Conservation (phyloP, 352 stramenopile genomes). For the Globisporangium barbulae region DNA sequence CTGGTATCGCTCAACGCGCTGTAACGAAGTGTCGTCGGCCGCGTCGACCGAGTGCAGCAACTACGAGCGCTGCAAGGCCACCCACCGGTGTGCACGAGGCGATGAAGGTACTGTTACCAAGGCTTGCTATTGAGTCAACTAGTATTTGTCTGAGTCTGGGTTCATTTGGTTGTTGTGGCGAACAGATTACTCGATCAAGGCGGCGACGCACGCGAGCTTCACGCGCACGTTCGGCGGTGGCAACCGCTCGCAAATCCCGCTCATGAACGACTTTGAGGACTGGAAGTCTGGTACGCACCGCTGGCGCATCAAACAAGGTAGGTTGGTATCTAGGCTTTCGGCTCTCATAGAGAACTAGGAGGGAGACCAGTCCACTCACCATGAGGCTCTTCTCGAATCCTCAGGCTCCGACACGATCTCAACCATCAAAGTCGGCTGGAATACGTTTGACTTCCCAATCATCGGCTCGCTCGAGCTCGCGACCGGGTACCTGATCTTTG, state of each 20-base stretch:
- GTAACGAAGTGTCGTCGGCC: conserved; percentile 36
- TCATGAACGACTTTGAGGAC: conserved; percentile 96
- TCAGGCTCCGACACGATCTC: conserved; percentile 12
- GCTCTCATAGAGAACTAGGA: no score
- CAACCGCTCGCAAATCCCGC: conserved; percentile 51
- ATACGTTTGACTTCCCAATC: conserved; percentile 58
- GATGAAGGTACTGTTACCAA: conserved; percentile 54
- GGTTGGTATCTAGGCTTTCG: not conserved
- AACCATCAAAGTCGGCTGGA: conserved; percentile 35
- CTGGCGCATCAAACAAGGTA: conserved; percentile 42
- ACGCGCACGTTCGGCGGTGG: conserved; percentile 83
- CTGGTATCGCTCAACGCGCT: conserved; percentile 62
- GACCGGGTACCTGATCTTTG: conserved; percentile 71
- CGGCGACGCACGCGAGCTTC: conserved; percentile 63
- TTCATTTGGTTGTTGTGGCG: not conserved
- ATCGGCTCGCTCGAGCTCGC: conserved; percentile 78
- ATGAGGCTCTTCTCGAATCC: not conserved
- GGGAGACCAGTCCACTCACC: not conserved
- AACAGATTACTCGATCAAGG: conserved; percentile 82
- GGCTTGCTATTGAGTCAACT: not conserved
- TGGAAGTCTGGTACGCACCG: conserved; percentile 89
- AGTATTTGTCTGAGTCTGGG: no score
- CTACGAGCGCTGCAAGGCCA: conserved; percentile 95
- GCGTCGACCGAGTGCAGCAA: conserved; percentile 30
- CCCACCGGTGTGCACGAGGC: conserved; percentile 89